These are phyloP conservation scores for Podaxis sp. DNA, from an alignment of 768 basidiomycete genomes.

Conservation along the genomic window DNA sequence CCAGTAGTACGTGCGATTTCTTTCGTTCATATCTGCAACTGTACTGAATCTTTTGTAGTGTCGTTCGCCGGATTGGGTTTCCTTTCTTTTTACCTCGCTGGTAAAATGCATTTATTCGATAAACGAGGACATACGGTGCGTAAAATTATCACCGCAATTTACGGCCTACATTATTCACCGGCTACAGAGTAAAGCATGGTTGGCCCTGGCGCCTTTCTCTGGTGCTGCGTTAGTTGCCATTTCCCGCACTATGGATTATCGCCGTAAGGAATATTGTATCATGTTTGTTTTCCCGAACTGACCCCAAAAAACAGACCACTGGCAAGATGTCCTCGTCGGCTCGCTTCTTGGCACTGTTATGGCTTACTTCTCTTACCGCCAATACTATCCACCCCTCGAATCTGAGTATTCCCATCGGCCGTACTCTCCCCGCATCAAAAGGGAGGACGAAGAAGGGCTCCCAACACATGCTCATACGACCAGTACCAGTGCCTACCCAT, in stretches of 20 bases:
- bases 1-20: slow-evolving; percentile 59
- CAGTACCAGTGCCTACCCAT: slow-evolving; percentile 3
- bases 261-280: slow-evolving; percentile 52
- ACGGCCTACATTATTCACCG: slow-evolving; percentile 2
- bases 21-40: slow-evolving; percentile 1
- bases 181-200: slow-evolving; percentile 77
- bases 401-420: slow-evolving; percentile 68
- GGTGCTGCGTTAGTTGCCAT: slow-evolving; percentile 81
- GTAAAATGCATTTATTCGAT: slow-evolving; percentile 92
- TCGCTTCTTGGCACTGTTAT: slow-evolving; percentile 69
- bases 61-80: slow-evolving; percentile 94
- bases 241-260: slow-evolving; percentile 88
- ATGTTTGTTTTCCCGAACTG: background rate
- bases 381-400: slow-evolving; percentile 78
- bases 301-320: slow-evolving; percentile 51
- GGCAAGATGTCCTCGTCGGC: slow-evolving; percentile 88
- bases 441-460: slow-evolving; percentile 43
- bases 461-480: slow-evolving; percentile 30
- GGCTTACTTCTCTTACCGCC: slow-evolving; percentile 77
- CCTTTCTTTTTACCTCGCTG: slow-evolving; percentile 84
- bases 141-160: slow-evolving; percentile 6
- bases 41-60: slow-evolving; percentile 43
- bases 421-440: slow-evolving; percentile 63
- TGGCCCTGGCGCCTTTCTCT: slow-evolving; percentile 72
- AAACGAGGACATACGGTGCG: slow-evolving; percentile 68